Percentiles rank a stretch among this genome's conserved stretches.
phyloP scores from a whole-genome alignment of 2,329 filamentous ascomycete species.

The Xylaria multiplex region DNA sequence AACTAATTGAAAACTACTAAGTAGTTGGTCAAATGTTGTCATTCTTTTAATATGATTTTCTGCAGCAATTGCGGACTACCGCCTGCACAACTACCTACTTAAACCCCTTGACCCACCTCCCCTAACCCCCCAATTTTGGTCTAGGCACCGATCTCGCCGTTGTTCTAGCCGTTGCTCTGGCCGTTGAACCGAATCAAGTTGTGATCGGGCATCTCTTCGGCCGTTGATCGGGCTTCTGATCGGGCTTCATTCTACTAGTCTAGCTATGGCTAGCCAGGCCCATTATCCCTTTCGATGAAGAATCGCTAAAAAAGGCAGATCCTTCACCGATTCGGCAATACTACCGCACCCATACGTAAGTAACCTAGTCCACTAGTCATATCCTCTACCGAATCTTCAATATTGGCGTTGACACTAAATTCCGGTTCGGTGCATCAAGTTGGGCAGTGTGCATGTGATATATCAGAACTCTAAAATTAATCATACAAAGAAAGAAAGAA shows the following conservation, averaged over 20 bases:
- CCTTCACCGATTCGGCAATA: background rate
- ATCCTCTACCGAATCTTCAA: background rate
- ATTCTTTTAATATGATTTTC: background rate
- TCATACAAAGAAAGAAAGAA: slow-evolving; percentile 6
- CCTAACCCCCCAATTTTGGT: background rate
- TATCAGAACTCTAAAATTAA: slow-evolving; percentile 6
- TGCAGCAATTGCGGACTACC: background rate
- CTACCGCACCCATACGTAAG: background rate
- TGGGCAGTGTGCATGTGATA: slow-evolving; percentile 7
- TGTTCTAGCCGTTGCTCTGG: background rate
- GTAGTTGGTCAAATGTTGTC: background rate
- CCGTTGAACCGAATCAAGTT: background rate
- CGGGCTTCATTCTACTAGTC: background rate
- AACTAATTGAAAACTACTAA: background rate
- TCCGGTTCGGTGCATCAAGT: background rate
- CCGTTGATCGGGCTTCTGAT: background rate
- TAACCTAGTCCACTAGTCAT: background rate
- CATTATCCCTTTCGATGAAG: background rate
- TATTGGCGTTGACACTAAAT: background rate
- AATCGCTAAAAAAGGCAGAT: background rate
- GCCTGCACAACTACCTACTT: background rate
- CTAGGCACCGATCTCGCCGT: background rate
- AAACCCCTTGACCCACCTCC: background rate
- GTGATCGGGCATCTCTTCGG: background rate
- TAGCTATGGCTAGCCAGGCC: background rate